Base-by-base conservation (phyloP, 257 asterid species). In the Solanum appendiculatum region DNA sequence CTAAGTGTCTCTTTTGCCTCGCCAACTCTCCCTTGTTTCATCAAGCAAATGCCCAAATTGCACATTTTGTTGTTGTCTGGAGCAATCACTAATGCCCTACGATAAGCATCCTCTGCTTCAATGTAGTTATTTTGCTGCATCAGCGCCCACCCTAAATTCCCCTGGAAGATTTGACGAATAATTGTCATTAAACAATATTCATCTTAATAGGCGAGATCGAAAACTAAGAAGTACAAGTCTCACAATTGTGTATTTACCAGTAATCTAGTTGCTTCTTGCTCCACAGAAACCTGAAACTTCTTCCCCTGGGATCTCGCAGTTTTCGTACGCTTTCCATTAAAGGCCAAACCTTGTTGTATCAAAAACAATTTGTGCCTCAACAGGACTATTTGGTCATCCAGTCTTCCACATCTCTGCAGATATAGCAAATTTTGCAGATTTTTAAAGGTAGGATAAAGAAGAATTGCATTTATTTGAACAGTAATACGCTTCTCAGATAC, bases 51-150 rank as follows among this genome's bases (percentile, higher is more conserved):
- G 13, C 99, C 99, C 0, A 97, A 89, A 82, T 97, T 97, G 90
- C 99, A 97, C 99, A 96, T 96, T 85, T 97, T 97, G 93, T 97
- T 97, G 25, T 96, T 96, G 86, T 97, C 99, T 20, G 98, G 96
- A 14, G 98, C 94, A n/a, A 97, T 93, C 85, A 92, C 3, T 15
- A 96, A 91, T 6, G 99, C 99, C 86, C 96, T 87, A 66, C 99
- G 85, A 56, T 97, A 97, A 1, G 99, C 98, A 51, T 94, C 98
- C 83, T 97, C 99, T 2, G 99, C 99, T 86, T 96, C 98, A 0
- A 92, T 77, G 91, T 96, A 95, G 87, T 95, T 97, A 93, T 90
- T 93, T 75, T 96, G 98, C 91, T 97, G 99, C 99, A 97, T 97
- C 90, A 96, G 46, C 4, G 99, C 99, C 99, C 99, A 97, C 34